Percentiles rank a stretch among this genome's conserved stretches.
Evolutionary conservation across 1,284 basidiomycete species (phyloP).

Genomic region (Cutaneotrichosporon sp.): DNA sequence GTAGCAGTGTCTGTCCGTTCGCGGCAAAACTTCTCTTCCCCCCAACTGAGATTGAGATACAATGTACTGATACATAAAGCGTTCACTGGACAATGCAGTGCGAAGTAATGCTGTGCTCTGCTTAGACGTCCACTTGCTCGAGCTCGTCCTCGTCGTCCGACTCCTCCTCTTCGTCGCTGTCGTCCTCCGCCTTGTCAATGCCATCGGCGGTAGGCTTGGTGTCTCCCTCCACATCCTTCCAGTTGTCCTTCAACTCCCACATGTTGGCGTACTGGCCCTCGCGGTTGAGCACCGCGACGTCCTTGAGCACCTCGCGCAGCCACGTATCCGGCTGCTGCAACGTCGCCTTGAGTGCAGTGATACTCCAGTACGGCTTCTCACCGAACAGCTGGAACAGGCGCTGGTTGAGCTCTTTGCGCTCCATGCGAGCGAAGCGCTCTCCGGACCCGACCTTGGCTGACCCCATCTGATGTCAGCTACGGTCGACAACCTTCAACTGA

Average conservation of each 20-base stretch:
- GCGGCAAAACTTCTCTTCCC: no score
- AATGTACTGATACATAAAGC: slow-evolving; percentile 10
- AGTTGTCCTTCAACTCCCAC: slow-evolving; percentile 47
- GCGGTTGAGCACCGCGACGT: slow-evolving; percentile 77
- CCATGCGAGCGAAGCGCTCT: slow-evolving; percentile 86
- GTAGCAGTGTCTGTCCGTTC: no score
- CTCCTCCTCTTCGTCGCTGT: slow-evolving; percentile 21
- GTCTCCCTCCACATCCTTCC: slow-evolving; percentile 27
- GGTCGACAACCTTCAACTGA: background rate
- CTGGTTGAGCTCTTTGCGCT: slow-evolving; percentile 80
- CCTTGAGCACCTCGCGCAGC: slow-evolving; percentile 78
- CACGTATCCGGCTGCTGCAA: slow-evolving; percentile 90
- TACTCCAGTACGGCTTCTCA: slow-evolving; percentile 76
- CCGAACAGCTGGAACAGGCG: slow-evolving; percentile 77
- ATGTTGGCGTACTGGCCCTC: slow-evolving; percentile 63
- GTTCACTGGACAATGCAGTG: background rate
- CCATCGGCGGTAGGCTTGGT: slow-evolving; percentile 10
- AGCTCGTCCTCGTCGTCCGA: slow-evolving; percentile 32
- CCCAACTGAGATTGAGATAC: background rate
- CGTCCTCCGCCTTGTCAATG: slow-evolving; percentile 15
- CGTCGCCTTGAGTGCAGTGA: slow-evolving; percentile 73
- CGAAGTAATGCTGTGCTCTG: background rate
- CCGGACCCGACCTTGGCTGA: slow-evolving; percentile 34
- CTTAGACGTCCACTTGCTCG: slow-evolving; percentile 27
- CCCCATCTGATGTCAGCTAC: slow-evolving; percentile 37